phyloP scores from a whole-genome alignment of 2,329 filamentous ascomycete species.

The Orbilia oligospora region DNA sequence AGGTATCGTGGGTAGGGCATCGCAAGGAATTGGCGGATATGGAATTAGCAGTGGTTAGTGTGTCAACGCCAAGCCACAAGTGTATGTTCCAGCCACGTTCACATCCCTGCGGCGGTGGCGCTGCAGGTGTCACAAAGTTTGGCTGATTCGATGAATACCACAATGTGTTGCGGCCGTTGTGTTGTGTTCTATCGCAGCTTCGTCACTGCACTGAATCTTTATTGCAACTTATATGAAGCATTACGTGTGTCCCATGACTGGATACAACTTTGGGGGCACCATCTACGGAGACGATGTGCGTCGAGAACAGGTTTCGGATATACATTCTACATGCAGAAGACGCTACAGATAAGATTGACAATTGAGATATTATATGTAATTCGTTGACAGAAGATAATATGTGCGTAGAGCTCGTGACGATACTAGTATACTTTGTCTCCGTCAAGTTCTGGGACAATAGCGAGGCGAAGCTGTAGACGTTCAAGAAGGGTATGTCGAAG shows the following conservation, averaged over 20 bases:
- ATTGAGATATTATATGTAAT: neutral
- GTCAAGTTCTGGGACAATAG: constrained; percentile 27
- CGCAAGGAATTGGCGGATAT: constrained; percentile 22
- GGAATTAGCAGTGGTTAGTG: constrained; percentile 11
- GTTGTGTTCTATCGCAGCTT: neutral
- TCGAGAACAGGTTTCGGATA: constrained; percentile 24
- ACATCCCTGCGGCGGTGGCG: constrained; percentile 30
- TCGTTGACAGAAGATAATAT: neutral
- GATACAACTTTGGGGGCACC: neutral
- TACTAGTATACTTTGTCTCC: constrained; percentile 37
- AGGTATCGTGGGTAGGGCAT: constrained; percentile 21
- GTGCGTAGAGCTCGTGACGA: constrained; percentile 24
- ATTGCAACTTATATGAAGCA: too few species aligned
- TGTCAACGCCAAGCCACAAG: constrained; percentile 29
- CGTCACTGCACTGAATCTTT: too few species aligned
- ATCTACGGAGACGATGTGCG: constrained; percentile 1
- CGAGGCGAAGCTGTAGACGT: constrained; percentile 29
- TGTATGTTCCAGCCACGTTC: constrained; percentile 34
- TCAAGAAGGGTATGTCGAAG: constrained; percentile 7
- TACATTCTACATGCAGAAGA: neutral
- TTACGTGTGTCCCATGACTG: too few species aligned
- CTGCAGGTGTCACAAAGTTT: constrained; percentile 31
- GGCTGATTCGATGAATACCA: neutral
- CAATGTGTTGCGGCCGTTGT: constrained; percentile 35
- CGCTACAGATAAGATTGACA: constrained; percentile 8